Conservation (phyloP, 2,329 filamentous ascomycete genomes). For the Colletotrichum sp. region DNA sequence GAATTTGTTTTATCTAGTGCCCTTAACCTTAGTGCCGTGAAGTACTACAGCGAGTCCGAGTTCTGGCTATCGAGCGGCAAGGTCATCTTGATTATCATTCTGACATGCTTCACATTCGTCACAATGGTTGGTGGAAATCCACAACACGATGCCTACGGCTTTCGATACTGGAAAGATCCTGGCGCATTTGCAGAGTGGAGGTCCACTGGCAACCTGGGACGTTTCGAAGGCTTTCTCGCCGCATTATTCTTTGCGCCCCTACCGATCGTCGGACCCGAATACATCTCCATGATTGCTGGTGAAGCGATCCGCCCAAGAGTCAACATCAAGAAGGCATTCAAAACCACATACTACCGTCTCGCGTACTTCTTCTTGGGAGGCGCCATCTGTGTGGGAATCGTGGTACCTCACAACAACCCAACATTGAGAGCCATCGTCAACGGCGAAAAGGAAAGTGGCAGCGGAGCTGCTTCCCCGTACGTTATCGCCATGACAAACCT, state of each 20-base stretch:
- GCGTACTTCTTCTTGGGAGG: slow-evolving; percentile 75
- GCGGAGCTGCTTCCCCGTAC: slow-evolving; percentile 61
- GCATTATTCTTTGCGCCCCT: slow-evolving; percentile 70
- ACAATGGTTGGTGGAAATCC: slow-evolving; percentile 68
- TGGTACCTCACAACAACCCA: slow-evolving; percentile 63
- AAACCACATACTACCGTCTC: slow-evolving; percentile 75
- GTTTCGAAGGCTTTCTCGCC: slow-evolving; percentile 73
- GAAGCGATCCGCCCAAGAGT: slow-evolving; percentile 69
- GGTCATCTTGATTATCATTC: slow-evolving; percentile 64
- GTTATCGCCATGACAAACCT: slow-evolving; percentile 68
- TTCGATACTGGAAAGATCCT: slow-evolving; percentile 67
- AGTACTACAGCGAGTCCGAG: slow-evolving; percentile 73
- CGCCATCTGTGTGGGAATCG: slow-evolving; percentile 68
- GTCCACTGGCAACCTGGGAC: slow-evolving; percentile 64
- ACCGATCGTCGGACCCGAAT: slow-evolving; percentile 70
- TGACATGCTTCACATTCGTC: slow-evolving; percentile 66
- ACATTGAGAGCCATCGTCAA: not conserved
- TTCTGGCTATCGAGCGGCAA: slow-evolving; percentile 69
- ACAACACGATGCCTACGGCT: slow-evolving; percentile 64
- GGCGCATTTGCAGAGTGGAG: slow-evolving; percentile 59
- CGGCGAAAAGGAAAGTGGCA: slow-evolving; percentile 34
- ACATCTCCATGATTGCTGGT: slow-evolving; percentile 72
- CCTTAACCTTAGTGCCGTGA: slow-evolving; percentile 40
- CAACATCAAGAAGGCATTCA: slow-evolving; percentile 72
- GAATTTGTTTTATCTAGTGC: not conserved